These are phyloP conservation scores for Citrus unshiu DNA, from an alignment of 345 rosid genomes.

Conservation along the genomic window DNA sequence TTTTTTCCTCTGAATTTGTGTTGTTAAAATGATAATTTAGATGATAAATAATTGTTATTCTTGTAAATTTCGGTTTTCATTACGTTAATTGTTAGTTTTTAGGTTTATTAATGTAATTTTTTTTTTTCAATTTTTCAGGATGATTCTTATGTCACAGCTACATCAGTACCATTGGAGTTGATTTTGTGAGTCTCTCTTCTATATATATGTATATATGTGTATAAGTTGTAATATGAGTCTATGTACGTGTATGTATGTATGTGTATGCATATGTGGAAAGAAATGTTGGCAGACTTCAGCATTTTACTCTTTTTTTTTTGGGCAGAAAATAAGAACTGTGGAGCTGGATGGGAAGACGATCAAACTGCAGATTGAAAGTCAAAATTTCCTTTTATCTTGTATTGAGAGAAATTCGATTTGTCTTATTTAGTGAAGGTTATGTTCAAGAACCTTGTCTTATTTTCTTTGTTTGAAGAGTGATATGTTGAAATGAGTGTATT, in stretches of 20 bases:
- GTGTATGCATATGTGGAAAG: not conserved
- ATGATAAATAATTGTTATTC: not conserved
- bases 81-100: conserved; percentile 3
- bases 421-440: not conserved
- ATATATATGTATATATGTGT: not conserved
- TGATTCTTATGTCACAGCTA: conserved; percentile 81
- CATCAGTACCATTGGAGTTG: conserved; percentile 87
- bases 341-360: conserved; percentile 79
- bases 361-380: conserved; percentile 61
- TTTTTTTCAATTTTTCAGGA: conserved; percentile 38
- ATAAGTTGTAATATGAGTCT: not conserved
- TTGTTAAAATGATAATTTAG: not conserved
- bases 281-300: not conserved
- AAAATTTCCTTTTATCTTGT: not conserved
- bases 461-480: too few species aligned
- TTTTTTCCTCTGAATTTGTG: not conserved
- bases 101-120: not conserved
- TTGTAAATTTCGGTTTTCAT: not conserved
- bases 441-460: conserved; percentile 2
- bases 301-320: not conserved
- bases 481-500: too few species aligned
- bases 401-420: not conserved
- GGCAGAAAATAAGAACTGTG: conserved; percentile 73
- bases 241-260: not conserved
- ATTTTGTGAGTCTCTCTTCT: conserved; percentile 51